Evolutionary conservation across 2,329 filamentous ascomycete genomes (phyloP).

Genomic region (Penicillium brevicompactum): DNA sequence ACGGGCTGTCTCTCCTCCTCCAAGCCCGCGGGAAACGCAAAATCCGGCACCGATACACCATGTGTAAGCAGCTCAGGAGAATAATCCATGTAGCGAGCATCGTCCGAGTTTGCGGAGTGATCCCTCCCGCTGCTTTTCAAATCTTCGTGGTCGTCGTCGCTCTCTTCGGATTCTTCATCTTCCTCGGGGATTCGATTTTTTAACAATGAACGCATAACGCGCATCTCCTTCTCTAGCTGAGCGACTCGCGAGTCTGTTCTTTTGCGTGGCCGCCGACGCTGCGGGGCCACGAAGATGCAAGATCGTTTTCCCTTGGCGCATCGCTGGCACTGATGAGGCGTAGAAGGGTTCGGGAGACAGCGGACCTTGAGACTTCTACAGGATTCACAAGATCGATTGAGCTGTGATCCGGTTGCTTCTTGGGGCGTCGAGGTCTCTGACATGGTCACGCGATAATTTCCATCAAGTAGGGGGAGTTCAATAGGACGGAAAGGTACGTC

Average conservation of each 20-base stretch:
- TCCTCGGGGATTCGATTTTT: conserved; percentile 35
- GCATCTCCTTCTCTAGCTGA: conserved; percentile 41
- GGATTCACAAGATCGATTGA: conserved; percentile 42
- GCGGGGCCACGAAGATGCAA: conserved; percentile 40
- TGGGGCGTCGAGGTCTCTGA: conserved; percentile 27
- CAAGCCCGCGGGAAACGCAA: conserved; percentile 22
- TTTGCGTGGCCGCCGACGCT: conserved; percentile 39
- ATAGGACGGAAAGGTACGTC: neutral
- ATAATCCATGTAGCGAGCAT: conserved; percentile 25
- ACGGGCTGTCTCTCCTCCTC: conserved; percentile 15
- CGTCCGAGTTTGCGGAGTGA: conserved; percentile 22
- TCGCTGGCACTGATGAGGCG: conserved; percentile 39
- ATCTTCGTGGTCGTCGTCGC: conserved; percentile 18
- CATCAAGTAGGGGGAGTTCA: neutral
- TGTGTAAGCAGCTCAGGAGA: conserved; percentile 27
- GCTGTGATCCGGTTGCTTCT: conserved; percentile 23
- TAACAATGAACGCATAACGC: conserved; percentile 39
- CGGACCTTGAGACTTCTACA: conserved; percentile 41
- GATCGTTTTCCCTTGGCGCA: conserved; percentile 37
- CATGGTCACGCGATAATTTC: conserved; percentile 25
- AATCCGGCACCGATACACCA: conserved; percentile 22
- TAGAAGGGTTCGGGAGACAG: conserved; percentile 34
- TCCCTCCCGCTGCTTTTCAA: conserved; percentile 24
- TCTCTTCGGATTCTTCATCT: conserved; percentile 31
- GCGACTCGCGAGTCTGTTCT: conserved; percentile 40